A percentile compares a stretch with the other conserved stretches of the same genome.
These are phyloP conservation scores for Clavulina sp. DNA, from an alignment of 768 basidiomycete genomes.

Conservation along the genomic window DNA sequence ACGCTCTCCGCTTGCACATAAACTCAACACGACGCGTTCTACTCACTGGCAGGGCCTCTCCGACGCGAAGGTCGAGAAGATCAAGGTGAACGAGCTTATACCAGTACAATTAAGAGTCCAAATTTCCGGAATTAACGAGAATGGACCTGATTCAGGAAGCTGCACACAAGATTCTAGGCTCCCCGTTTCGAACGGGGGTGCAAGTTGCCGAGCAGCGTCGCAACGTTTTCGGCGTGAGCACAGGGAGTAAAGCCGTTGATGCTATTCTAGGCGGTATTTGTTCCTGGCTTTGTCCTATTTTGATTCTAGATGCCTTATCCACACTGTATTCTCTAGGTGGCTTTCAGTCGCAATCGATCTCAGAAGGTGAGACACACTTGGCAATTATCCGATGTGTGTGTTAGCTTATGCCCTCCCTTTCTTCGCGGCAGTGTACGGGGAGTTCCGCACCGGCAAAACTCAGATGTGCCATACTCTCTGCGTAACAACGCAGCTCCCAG, in stretches of 20 bases:
- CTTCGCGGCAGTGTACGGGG: slow-evolving; percentile 59
- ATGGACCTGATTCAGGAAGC: slow-evolving; percentile 46
- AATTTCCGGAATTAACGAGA: neutral
- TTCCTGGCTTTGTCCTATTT: neutral
- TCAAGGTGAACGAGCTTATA: slow-evolving; percentile 38
- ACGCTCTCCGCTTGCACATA: neutral
- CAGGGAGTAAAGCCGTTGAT: slow-evolving; percentile 85
- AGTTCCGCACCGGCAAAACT: slow-evolving; percentile 91
- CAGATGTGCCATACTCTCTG: slow-evolving; percentile 93
- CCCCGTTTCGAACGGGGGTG: slow-evolving; percentile 79
- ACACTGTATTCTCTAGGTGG: slow-evolving; percentile 37
- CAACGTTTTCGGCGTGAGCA: slow-evolving; percentile 67
- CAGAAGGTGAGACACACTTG: slow-evolving; percentile 51
- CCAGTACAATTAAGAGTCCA: neutral
- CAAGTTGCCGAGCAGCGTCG: slow-evolving; percentile 80
- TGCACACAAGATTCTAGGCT: slow-evolving; percentile 79
- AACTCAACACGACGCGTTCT: neutral
- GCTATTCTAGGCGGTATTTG: slow-evolving; percentile 63
- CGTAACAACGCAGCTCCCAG: slow-evolving; percentile 74
- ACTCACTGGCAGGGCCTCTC: slow-evolving; percentile 56
- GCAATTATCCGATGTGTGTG: neutral
- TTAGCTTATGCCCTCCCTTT: neutral
- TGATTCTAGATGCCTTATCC: neutral
- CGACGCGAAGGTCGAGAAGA: slow-evolving; percentile 94
- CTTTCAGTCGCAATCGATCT: slow-evolving; percentile 81